A percentile compares a stretch with the other conserved stretches of the same genome.
Conservation (phyloP, 1,284 basidiomycete species). For the Volvariella volvacea region DNA sequence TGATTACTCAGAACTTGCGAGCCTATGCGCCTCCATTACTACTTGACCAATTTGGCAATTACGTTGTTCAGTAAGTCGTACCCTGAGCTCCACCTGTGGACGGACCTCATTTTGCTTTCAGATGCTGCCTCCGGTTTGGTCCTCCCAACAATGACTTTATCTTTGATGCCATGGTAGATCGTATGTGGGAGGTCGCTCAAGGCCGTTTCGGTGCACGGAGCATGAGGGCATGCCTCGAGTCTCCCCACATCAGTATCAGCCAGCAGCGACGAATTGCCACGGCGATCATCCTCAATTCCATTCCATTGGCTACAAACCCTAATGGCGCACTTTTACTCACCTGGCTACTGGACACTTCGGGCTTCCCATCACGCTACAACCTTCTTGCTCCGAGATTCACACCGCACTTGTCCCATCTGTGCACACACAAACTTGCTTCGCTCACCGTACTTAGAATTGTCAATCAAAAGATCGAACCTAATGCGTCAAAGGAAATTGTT, state of each 20-base stretch:
- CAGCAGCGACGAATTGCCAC: constrained; percentile 95
- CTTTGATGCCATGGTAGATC: constrained; percentile 96
- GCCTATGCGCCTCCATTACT: constrained; percentile 93
- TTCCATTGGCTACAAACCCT: constrained; percentile 94
- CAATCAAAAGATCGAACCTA: constrained; percentile 86
- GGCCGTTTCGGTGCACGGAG: constrained; percentile 96
- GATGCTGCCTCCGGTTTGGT: constrained; percentile 89
- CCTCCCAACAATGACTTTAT: constrained; percentile 89
- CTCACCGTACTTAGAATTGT: constrained; percentile 90
- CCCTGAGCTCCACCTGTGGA: not conserved
- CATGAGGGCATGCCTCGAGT: constrained; percentile 96
- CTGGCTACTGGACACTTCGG: constrained; percentile 94
- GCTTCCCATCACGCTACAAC: constrained; percentile 88
- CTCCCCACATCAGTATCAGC: constrained; percentile 74
- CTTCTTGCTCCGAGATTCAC: constrained; percentile 92
- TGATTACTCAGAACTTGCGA: constrained; percentile 83
- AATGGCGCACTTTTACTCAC: constrained; percentile 94
- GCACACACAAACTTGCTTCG: constrained; percentile 96
- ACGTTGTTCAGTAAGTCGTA: constrained; percentile 83
- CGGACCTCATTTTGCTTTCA: constrained; percentile 19
- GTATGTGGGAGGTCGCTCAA: constrained; percentile 97
- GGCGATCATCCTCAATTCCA: constrained; percentile 93
- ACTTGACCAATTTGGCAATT: constrained; percentile 96
- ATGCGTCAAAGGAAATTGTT: constrained; percentile 77
- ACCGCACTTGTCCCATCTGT: constrained; percentile 92